Evolutionary conservation across 208 protist genomes (phyloP).

Genomic region (Hexamita inflata): DNA sequence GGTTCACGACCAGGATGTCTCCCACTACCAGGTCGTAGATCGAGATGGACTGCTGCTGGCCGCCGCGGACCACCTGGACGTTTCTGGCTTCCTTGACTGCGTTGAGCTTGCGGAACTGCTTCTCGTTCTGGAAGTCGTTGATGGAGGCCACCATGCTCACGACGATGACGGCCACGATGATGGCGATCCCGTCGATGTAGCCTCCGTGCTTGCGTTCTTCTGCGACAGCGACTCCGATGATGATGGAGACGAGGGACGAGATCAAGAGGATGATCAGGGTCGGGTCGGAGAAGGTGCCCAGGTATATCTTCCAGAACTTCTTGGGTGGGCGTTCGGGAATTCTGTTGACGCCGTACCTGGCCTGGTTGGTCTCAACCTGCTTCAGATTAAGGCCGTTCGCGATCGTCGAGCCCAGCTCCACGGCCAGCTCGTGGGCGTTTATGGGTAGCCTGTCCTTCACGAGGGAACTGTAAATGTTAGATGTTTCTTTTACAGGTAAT

Average conservation of each 20-base stretch:
- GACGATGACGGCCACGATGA: slow-evolving; percentile 77
- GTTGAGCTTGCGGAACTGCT: slow-evolving; percentile 75
- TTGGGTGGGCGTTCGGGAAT: slow-evolving; percentile 41
- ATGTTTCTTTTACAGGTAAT: no score
- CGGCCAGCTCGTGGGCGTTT: no score
- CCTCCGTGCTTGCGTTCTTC: slow-evolving; percentile 27
- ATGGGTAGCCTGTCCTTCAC: no score
- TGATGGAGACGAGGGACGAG: slow-evolving; percentile 67
- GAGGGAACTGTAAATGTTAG: no score
- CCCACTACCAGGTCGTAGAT: slow-evolving; percentile 59
- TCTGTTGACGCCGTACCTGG: slow-evolving; percentile 8
- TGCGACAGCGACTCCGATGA: slow-evolving; percentile 53
- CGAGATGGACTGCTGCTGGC: slow-evolving; percentile 48
- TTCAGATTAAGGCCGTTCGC: no score
- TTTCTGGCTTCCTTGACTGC: slow-evolving; percentile 61
- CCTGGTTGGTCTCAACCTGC: no score
- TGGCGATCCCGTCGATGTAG: slow-evolving; percentile 86
- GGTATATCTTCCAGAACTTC: slow-evolving; percentile 59
- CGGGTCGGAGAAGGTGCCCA: slow-evolving; percentile 61
- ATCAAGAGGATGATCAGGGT: slow-evolving; percentile 73
- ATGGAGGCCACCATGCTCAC: slow-evolving; percentile 68
- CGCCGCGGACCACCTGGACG: slow-evolving; percentile 52
- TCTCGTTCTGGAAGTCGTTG: slow-evolving; percentile 78
- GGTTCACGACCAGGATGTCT: slow-evolving; percentile 61
- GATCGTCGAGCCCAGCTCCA: no score